Base-by-base conservation (phyloP, 805 yeast species). In the Hanseniaspora mollemarum region DNA sequence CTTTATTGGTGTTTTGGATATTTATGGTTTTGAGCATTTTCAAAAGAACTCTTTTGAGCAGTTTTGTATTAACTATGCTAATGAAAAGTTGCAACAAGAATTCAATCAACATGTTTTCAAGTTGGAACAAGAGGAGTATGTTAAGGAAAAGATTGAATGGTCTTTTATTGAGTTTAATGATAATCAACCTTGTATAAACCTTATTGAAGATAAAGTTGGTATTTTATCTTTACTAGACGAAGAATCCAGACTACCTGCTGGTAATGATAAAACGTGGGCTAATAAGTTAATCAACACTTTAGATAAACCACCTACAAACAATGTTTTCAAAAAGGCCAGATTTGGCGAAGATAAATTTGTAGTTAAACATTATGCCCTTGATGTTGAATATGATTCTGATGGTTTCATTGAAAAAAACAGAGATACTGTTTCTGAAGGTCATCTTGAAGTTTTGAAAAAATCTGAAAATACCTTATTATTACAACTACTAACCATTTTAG, bases 31-130 rank as follows among this genome's bases (percentile, higher is more conserved):
- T 65, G 98, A 90, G 67, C 96, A 90, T 67, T 90, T 90, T 64
- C 88, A 86, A 58, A 80, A 77, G 60, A 90, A 90, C 68, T 87
- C 96, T 8, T 90, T 90, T 62, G 98, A 90, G 68, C 98, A 90
- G 67, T 90, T 90, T 67, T 90, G 98, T 71, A 88, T 88, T 68
- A 88, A 88, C 66, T 88, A 88, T 65, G 96, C 96, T 41, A 88
- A 88, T 67, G 98, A 90, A 70, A 90, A 90, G 68, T 74, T 90
- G 59, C 97, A 90, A 68, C 97, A 90, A 67, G 96, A 90, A 66
- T 90, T 90, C 68, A 90, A 88, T 61, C 96, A 87, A 70, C 96
- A 90, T 61, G 96, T 90, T 49, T 90, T 90, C 76, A 90, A 90
- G 64, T 75, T 92, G 55, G 98, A 90, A 64, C 97, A 92, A 71